These are phyloP conservation scores for Poronia punctata DNA, from an alignment of 495 filamentous ascomycete species.

Conservation along the genomic window DNA sequence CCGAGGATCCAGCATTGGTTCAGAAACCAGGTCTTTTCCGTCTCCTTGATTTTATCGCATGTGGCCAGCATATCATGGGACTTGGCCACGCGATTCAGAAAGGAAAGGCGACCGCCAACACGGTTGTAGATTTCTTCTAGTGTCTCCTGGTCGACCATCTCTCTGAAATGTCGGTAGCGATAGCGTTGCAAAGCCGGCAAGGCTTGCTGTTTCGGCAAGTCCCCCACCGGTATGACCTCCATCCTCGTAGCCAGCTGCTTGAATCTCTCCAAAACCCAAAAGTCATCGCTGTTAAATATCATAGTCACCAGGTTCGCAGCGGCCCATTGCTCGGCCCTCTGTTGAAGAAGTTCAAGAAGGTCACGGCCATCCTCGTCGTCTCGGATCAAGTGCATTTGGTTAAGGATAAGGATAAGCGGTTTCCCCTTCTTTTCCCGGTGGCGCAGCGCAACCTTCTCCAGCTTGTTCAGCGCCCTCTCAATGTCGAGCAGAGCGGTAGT, in stretches of 20 bases:
- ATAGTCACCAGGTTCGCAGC: slow-evolving; percentile 82
- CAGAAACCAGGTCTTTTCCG: slow-evolving; percentile 88
- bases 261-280: slow-evolving; percentile 93
- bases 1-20: slow-evolving; percentile 95
- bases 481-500: slow-evolving; percentile 88
- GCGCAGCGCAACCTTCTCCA: slow-evolving; percentile 84
- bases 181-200: slow-evolving; percentile 68
- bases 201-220: slow-evolving; percentile 72
- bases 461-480: slow-evolving; percentile 91
- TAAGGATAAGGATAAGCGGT: slow-evolving; percentile 83
- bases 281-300: slow-evolving; percentile 90
- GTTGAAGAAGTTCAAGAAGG: slow-evolving; percentile 88
- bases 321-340: slow-evolving; percentile 93
- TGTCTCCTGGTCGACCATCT: slow-evolving; percentile 44
- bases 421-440: slow-evolving; percentile 50
- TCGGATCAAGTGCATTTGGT: slow-evolving; percentile 79
- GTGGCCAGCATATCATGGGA: slow-evolving; percentile 66
- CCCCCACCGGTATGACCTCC: slow-evolving; percentile 77
- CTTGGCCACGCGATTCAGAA: slow-evolving; percentile 79
- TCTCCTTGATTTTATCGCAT: slow-evolving; percentile 69
- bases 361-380: slow-evolving; percentile 89
- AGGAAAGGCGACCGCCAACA: slow-evolving; percentile 81
- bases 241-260: slow-evolving; percentile 87
- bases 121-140: slow-evolving; percentile 74
- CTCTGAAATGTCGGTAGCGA: slow-evolving; percentile 59